Base-by-base conservation (phyloP, 257 asterid species). In the Gentiana macrophylla region DNA sequence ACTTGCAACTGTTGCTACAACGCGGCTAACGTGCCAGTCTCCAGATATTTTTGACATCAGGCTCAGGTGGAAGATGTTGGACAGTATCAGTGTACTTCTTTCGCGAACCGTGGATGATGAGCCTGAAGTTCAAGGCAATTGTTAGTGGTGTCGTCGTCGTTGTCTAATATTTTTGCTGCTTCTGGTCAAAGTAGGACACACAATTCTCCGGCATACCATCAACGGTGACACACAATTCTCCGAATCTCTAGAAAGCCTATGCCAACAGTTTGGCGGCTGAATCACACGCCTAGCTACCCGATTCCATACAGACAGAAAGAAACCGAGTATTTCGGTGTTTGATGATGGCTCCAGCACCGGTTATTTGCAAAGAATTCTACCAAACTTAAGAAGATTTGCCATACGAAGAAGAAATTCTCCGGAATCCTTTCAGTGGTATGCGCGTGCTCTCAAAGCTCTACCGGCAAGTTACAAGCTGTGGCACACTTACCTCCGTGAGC, bases 401-500 rank as follows among this genome's bases (percentile, higher is more conserved):
- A 0, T 90, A 90, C 24, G 24, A 24, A 24, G 24, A 24, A 24
- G 24, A 24, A 24, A 24, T 24, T 24, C 24, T 24, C 24, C 84
- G 96, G n/a, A 91, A 81, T 54, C 94, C 95, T 0, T 87, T 79
- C 54, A 84, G 77, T 53, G 57, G 37, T 91, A 91, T 69, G 98
- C 87, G 65, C 89, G 96, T 1, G 87, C 98, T 7, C 77, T 91
- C 59, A 83, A 77, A 64, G 89, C 95, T 2, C 67, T 91, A 38
- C 98, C 96, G 0, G 95, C 95, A 3, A 86, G 98, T 72, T 91
- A 84, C 84, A 91, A 91, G 74, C 71, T 91, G 0, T 91, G 96
- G 98, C 74, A 79, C 59, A 93, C 98, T 1, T 91, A 91, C 55
- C 95, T 91, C 75, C 92, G 97, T 2, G 98, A 91, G 55, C 95